Evolutionary conservation across 2,329 filamentous ascomycete genomes (phyloP).

Genomic region (Venturia asperata): DNA sequence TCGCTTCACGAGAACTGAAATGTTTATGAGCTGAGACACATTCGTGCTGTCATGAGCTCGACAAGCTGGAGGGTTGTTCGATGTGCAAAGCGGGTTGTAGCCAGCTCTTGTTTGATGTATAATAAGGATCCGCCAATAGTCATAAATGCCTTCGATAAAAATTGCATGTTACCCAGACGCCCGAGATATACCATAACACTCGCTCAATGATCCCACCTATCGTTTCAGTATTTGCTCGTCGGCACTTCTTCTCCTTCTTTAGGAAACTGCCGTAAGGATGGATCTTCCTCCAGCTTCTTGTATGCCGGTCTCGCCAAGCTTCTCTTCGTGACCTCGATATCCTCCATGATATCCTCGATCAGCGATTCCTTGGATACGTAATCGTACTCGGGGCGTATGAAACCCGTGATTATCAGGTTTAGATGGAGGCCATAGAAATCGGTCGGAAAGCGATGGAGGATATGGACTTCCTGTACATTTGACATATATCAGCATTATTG

Average conservation of each 20-base stretch:
- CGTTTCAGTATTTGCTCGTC: neutral
- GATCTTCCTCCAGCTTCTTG: constrained; percentile 27
- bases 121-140: too few relatives aligned
- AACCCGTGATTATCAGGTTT: constrained; percentile 74
- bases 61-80: too few relatives aligned
- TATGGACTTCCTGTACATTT: constrained; percentile 65
- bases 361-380: constrained; percentile 78
- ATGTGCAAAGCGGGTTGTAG: too few relatives aligned
- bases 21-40: too few relatives aligned
- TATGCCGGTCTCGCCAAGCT: constrained; percentile 65
- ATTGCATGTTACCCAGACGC: neutral
- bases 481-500: neutral
- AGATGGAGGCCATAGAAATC: constrained; percentile 85
- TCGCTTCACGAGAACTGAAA: too few relatives aligned
- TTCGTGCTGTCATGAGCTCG: too few relatives aligned
- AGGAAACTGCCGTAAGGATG: constrained; percentile 14
- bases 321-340: constrained; percentile 72
- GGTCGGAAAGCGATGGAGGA: constrained; percentile 63
- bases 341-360: constrained; percentile 78
- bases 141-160: neutral
- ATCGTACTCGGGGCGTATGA: constrained; percentile 81
- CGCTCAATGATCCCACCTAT: neutral
- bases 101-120: too few relatives aligned
- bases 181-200: neutral
- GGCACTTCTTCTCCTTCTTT: constrained; percentile 1